These are phyloP conservation scores for Canariomyces notabilis DNA, from an alignment of 2,329 filamentous ascomycete genomes.

Conservation along the genomic window DNA sequence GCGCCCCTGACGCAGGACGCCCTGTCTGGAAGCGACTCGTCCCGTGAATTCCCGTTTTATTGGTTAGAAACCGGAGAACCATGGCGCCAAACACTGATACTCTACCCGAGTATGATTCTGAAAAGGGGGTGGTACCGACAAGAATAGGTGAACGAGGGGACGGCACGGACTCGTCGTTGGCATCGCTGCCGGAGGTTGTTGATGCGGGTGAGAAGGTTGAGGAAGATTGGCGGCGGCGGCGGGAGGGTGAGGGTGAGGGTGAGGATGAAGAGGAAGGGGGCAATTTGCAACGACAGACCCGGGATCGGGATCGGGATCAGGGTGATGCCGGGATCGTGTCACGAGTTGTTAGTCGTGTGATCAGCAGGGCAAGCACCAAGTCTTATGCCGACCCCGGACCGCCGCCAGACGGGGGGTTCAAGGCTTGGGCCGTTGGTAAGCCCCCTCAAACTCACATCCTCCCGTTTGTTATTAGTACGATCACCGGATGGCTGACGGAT, in stretches of 20 bases:
- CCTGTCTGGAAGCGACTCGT: too few species aligned
- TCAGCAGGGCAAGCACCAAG: constrained; percentile 39
- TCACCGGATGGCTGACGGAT: background rate
- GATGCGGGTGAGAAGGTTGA: background rate
- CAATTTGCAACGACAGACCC: background rate
- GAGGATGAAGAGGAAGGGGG: constrained; percentile 13
- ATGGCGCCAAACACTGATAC: too few species aligned
- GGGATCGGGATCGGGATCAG: background rate
- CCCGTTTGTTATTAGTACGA: background rate
- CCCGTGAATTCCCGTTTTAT: too few species aligned
- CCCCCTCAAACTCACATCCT: too few species aligned
- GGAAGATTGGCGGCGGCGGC: background rate
- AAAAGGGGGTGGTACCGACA: too few species aligned
- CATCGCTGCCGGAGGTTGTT: background rate
- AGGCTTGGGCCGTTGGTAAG: constrained; percentile 44
- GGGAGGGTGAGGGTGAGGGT: constrained; percentile 4
- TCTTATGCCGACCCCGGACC: constrained; percentile 40
- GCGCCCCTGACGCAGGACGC: too few species aligned
- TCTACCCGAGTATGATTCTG: too few species aligned
- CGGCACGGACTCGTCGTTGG: background rate
- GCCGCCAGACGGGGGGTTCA: constrained; percentile 46
- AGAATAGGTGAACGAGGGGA: too few species aligned
- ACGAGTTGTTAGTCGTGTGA: constrained; percentile 32
- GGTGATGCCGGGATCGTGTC: constrained; percentile 16
- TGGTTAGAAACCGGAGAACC: too few species aligned